Evolutionary conservation across 495 filamentous ascomycete genomes (phyloP).

Genomic region (Penicillium diatomitis): DNA sequence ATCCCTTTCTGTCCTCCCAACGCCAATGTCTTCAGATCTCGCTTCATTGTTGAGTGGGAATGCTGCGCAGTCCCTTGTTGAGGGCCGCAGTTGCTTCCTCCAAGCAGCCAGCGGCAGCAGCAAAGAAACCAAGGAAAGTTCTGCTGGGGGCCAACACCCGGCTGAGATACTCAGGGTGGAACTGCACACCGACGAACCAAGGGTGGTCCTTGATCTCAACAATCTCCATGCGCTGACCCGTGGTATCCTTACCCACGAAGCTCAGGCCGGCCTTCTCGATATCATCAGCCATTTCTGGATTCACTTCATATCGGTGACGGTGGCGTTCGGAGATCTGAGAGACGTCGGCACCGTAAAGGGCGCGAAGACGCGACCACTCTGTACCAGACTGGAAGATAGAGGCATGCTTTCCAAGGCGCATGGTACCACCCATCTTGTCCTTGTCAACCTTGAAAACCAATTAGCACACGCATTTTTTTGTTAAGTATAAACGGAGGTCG

Average conservation of each 20-base stretch:
- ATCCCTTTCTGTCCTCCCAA: too few relatives aligned
- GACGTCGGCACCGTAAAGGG: conserved; percentile 52
- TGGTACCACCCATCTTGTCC: conserved; percentile 73
- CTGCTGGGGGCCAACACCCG: conserved; percentile 66
- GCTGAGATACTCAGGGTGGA: conserved; percentile 75
- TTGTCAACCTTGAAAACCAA: conserved; percentile 38
- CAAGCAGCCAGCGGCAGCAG: conserved; percentile 43
- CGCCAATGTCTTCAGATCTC: too few relatives aligned
- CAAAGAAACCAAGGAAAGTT: conserved; percentile 80
- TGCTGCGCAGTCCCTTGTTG: conserved; percentile 1
- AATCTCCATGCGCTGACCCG: conserved; percentile 81
- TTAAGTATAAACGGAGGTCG: background rate
- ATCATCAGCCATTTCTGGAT: conserved; percentile 28
- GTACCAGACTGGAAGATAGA: conserved; percentile 66
- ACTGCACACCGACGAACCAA: conserved; percentile 86
- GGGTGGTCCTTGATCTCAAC: conserved; percentile 84
- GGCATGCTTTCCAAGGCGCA: conserved; percentile 75
- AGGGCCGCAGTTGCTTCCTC: conserved; percentile 33
- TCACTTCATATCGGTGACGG: conserved; percentile 39
- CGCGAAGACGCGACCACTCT: conserved; percentile 72
- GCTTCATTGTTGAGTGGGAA: background rate
- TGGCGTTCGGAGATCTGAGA: conserved; percentile 38
- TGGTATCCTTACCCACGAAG: conserved; percentile 66
- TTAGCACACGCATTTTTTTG: background rate
- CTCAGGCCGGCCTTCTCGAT: conserved; percentile 26